Evolutionary conservation across 106 monocot genomes (phyloP), one percentile per base, ranked within the genome.

Genomic region (Iris macrosiphon): DNA sequence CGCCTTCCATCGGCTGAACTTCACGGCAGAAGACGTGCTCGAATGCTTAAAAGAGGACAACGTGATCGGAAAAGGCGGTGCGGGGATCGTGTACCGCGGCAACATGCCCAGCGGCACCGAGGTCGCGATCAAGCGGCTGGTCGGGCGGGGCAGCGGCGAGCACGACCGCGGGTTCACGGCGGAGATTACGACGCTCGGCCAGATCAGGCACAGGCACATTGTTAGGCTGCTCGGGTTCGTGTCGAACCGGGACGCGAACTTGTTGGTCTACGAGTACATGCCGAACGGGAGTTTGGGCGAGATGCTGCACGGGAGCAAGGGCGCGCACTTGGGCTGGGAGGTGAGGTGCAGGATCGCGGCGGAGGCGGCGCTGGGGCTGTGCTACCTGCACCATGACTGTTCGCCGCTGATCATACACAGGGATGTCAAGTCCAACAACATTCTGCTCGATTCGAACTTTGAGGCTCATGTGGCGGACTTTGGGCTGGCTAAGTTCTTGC

Each of bases 391-490:
- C 70, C 89, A 88, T 40, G 93, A 94, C 55, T 94, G 93, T 67
- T 70, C 81, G 8, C 93, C 93, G 38, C 46, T 69, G 30, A 93
- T 95, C 38, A 52, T 95, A 17, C 94, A 95, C 65, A 54, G 93
- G 2, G 93, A 94, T 21, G 88, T 94, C 14, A 94, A 94, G 64
- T 85, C 84, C 7, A 94, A 89, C 49, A 94, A 94, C 52, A 87
- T 87, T 6, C 65, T 92, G 14, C 72, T 92, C n/a, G 92, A 85
- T 48, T 78, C 88, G 6, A 61, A 49, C 2, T 85, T 81, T 37
- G 89, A 94, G 62, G 93, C 93, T 0, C 93, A 94, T 65, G 93
- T 94, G 7, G 88, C 93, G 4, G 93, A 94, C 37, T 94, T 94
- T 42, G 93, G 93, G 20, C 89, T 94, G 13, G 93, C 93, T 34